Percentiles rank a stretch among this genome's conserved stretches.
Evolutionary conservation across 139 green algal species (phyloP).

Genomic region (Picochlorum sp.): DNA sequence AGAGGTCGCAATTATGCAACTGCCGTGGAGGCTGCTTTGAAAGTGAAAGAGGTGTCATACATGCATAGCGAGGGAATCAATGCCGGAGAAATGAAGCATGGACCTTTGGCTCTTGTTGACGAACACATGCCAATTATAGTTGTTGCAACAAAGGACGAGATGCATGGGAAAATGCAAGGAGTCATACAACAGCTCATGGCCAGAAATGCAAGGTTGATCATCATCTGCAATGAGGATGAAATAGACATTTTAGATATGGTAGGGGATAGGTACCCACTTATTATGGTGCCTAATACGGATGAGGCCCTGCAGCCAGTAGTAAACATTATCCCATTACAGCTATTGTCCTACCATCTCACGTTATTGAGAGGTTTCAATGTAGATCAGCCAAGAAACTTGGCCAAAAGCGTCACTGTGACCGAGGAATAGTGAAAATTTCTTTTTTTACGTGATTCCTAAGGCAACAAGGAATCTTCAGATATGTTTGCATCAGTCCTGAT

Average conservation of each 20-base stretch:
- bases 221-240: slow-evolving; percentile 74
- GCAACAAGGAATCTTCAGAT: too few species aligned
- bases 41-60: slow-evolving; percentile 85
- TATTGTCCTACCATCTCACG: slow-evolving; percentile 90
- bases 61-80: slow-evolving; percentile 97
- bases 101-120: slow-evolving; percentile 90
- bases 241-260: slow-evolving; percentile 30
- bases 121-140: slow-evolving; percentile 86
- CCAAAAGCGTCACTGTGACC: slow-evolving; percentile 64
- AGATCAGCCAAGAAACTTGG: slow-evolving; percentile 61
- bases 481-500: too few species aligned
- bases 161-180: slow-evolving; percentile 79
- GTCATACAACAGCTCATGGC: slow-evolving; percentile 89
- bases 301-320: slow-evolving; percentile 83
- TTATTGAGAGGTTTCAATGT: slow-evolving; percentile 86
- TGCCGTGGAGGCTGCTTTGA: slow-evolving; percentile 56
- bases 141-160: slow-evolving; percentile 57
- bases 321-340: slow-evolving; percentile 94
- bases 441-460: too few species aligned
- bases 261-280: slow-evolving; percentile 23
- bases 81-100: slow-evolving; percentile 99
- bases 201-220: slow-evolving; percentile 58
- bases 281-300: slow-evolving; percentile 42
- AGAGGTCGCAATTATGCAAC: slow-evolving; percentile 70
- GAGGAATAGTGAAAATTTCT: slow-evolving; percentile 21